Conservation (phyloP, 148 eudicot genomes). For the Dianthus caryophyllus region DNA sequence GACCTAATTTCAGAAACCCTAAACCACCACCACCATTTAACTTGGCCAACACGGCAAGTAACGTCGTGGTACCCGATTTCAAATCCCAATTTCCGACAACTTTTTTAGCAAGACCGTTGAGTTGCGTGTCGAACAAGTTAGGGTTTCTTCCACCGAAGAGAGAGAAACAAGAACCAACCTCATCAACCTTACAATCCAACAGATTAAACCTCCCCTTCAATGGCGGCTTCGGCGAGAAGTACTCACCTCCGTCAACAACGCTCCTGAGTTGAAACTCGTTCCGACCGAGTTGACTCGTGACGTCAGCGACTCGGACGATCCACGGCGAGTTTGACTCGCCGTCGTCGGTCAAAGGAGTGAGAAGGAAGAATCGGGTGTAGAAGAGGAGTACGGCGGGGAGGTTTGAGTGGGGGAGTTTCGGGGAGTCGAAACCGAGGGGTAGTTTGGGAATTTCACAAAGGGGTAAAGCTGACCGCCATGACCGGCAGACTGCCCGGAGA, state of each 20-base stretch:
- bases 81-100: constrained; percentile 7
- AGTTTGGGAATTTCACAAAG: not conserved
- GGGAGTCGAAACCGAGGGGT: constrained; percentile 1
- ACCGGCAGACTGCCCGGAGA: constrained; percentile 6
- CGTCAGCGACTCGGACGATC: not conserved
- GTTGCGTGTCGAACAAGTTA: not conserved
- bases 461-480: constrained; percentile 6
- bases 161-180: not conserved
- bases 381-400: not conserved
- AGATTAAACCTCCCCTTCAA: not conserved
- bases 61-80: not conserved
- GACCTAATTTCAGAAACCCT: not conserved
- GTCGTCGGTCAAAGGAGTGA: not conserved
- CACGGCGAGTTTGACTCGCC: constrained; percentile 1
- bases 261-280: not conserved
- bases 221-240: not conserved
- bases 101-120: not conserved
- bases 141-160: not conserved
- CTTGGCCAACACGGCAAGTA: not conserved
- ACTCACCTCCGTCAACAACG: not conserved
- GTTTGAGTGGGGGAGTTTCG: not conserved
- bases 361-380: not conserved
- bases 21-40: not conserved
- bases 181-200: not conserved
- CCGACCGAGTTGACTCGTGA: not conserved